Conservation (phyloP, 2,329 filamentous ascomycete genomes). For the Venturiaceae sp. region DNA sequence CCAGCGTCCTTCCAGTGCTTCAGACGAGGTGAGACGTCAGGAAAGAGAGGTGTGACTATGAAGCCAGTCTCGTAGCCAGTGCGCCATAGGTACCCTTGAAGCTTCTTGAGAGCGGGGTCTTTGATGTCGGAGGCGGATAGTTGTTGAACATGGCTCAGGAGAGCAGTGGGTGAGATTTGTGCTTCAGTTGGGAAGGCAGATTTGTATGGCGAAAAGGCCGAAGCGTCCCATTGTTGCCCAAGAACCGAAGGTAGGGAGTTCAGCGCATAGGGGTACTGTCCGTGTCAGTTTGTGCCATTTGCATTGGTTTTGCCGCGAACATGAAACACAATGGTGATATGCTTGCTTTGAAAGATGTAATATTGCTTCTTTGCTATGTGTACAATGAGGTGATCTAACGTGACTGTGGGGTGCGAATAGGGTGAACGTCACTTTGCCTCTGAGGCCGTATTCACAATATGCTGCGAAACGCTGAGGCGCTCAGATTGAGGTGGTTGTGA, state of each 20-base stretch:
- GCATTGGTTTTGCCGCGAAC: not conserved
- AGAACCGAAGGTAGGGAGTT: constrained; percentile 55
- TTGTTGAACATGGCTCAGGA: constrained; percentile 25
- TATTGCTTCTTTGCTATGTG: not conserved
- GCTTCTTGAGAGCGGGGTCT: constrained; percentile 15
- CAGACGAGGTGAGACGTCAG: constrained; percentile 60
- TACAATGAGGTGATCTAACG: not conserved
- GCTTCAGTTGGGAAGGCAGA: constrained; percentile 60
- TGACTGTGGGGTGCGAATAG: constrained; percentile 16
- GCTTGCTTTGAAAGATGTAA: not conserved
- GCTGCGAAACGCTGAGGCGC: not conserved
- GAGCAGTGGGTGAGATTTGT: constrained; percentile 45
- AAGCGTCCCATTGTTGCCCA: constrained; percentile 55
- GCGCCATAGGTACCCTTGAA: constrained; percentile 61
- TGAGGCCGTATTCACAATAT: not conserved
- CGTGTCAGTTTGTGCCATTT: constrained; percentile 12
- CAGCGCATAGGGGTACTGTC: constrained; percentile 69
- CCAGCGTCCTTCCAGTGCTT: constrained; percentile 48
- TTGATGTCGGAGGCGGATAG: constrained; percentile 10
- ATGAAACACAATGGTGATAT: not conserved
- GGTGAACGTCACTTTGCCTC: not conserved
- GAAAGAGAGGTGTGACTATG: constrained; percentile 63
- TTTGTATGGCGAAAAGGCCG: constrained; percentile 50
- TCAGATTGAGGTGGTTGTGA: not conserved
- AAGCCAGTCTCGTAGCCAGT: constrained; percentile 61